These are phyloP conservation scores for Colletotrichum navitas DNA, from an alignment of 2,329 filamentous ascomycete genomes.

Conservation along the genomic window DNA sequence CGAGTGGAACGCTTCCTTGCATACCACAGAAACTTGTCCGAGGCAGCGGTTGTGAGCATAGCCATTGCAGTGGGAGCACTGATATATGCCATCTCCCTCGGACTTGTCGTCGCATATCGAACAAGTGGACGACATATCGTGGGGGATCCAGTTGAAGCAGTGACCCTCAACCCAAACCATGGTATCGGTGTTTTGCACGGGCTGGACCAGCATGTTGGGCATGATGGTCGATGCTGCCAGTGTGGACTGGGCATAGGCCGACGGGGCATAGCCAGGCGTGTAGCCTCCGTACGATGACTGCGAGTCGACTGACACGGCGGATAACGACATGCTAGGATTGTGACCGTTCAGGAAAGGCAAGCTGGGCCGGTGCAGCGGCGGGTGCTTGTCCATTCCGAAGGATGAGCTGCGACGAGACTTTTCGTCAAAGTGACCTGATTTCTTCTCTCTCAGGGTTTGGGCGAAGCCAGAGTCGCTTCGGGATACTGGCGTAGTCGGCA, in stretches of 20 bases:
- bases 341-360: constrained; percentile 80
- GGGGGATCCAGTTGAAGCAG: constrained; percentile 75
- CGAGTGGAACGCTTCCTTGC: constrained; percentile 70
- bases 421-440: constrained; percentile 91
- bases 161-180: constrained; percentile 89
- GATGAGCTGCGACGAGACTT: constrained; percentile 91
- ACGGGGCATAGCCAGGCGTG: constrained; percentile 79
- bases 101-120: constrained; percentile 82
- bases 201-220: constrained; percentile 85
- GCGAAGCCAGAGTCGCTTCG: constrained; percentile 93
- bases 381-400: constrained; percentile 82
- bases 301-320: constrained; percentile 71
- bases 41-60: constrained; percentile 71
- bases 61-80: constrained; percentile 74
- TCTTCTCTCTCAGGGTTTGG: constrained; percentile 90
- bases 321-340: constrained; percentile 69
- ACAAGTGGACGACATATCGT: constrained; percentile 73
- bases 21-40: constrained; percentile 73
- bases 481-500: constrained; percentile 84
- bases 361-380: constrained; percentile 76
- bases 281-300: constrained; percentile 76
- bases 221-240: constrained; percentile 87
- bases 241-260: constrained; percentile 88
- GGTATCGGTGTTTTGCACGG: constrained; percentile 82
- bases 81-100: constrained; percentile 79